Percentiles rank a stretch among this genome's conserved stretches.
Evolutionary conservation across 1,139 yeast species (phyloP).

Genomic region (Ogataea hybrid): DNA sequence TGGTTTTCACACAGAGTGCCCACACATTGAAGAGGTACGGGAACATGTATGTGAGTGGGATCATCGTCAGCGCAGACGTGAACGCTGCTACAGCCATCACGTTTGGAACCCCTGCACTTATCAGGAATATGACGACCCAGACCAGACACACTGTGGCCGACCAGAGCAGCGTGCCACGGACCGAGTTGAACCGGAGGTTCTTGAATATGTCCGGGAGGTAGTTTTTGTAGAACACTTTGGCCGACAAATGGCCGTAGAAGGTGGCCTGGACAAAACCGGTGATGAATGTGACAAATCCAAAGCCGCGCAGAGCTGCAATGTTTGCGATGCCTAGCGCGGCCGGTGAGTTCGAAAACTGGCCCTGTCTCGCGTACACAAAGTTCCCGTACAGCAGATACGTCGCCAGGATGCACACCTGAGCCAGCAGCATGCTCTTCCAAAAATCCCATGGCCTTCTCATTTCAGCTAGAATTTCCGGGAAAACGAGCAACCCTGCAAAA

Average conservation of each 20-base stretch:
- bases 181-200: conserved; percentile 35
- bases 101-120: conserved; percentile 56
- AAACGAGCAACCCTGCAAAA: conserved; percentile 47
- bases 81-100: conserved; percentile 47
- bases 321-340: conserved; percentile 41
- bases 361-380: conserved; percentile 41
- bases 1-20: conserved; percentile 9
- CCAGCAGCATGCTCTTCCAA: conserved; percentile 44
- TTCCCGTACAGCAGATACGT: conserved; percentile 41
- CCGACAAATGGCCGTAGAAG: conserved; percentile 43
- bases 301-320: conserved; percentile 38
- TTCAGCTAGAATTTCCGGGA: conserved; percentile 45
- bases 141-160: conserved; percentile 33
- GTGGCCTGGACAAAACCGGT: conserved; percentile 42
- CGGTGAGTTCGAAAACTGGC: conserved; percentile 42
- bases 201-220: conserved; percentile 34
- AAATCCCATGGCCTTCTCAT: conserved; percentile 47
- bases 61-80: conserved; percentile 49
- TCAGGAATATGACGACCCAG: conserved; percentile 41
- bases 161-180: conserved; percentile 38
- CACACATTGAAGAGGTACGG: conserved; percentile 36
- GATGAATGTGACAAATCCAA: conserved; percentile 37
- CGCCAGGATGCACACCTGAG: conserved; percentile 39
- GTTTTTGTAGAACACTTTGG: conserved; percentile 41
- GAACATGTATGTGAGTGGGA: conserved; percentile 45